Base-by-base conservation (phyloP, 2,329 filamentous ascomycete species). In the Colletotrichum sp. region DNA sequence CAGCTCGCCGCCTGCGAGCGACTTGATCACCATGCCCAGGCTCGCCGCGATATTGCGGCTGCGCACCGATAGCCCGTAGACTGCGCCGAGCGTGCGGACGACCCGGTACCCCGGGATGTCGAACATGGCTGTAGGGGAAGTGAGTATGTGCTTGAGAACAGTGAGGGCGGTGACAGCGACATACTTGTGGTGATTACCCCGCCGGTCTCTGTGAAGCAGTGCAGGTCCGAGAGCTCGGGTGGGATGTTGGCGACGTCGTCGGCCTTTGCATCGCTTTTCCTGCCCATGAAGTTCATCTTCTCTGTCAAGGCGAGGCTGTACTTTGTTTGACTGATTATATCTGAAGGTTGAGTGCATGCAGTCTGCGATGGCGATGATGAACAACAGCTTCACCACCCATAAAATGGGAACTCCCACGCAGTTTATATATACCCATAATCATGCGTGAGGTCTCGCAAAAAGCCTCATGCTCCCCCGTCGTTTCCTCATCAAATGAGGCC, bases 31-130 rank as follows among this genome's bases (percentile, higher is more conserved):
- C 85, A 92, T 91, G 73, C 87, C 87, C 21, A 92, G 79, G 52
- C 87, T 86, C 4, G 91, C 90, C 7, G 88, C 91, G 81, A 89
- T 88, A 84, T 93, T 93, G 65, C 91, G 89, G 18, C 88, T 89
- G 12, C 89, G 89, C 8, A 91, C 89, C 1, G 88, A 90, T 59
- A 91, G 85, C 12, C 90, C 90, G 82, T 90, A 91, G 34, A 91
- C 88, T 9, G 90, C 88, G 70, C 91, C 91, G 7, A 93, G 87
- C 2, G 92, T 88, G 69, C 86, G 86, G 48, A 89, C 87, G 64
- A 93, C 85, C 77, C 88, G 89, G 82, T 92, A 92, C 9, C 91
- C 91, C 1, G 91, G 91, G 26, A 93, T 83, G 79, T 93, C 91
- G 82, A 90, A 91, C 90, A 92, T 93, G 69, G 91, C 84, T 86